A percentile compares a stretch with the other conserved stretches of the same genome.
These are phyloP conservation scores for Dothidotthia symphoricarpi DNA, from an alignment of 2,329 filamentous ascomycete species.

Conservation along the genomic window DNA sequence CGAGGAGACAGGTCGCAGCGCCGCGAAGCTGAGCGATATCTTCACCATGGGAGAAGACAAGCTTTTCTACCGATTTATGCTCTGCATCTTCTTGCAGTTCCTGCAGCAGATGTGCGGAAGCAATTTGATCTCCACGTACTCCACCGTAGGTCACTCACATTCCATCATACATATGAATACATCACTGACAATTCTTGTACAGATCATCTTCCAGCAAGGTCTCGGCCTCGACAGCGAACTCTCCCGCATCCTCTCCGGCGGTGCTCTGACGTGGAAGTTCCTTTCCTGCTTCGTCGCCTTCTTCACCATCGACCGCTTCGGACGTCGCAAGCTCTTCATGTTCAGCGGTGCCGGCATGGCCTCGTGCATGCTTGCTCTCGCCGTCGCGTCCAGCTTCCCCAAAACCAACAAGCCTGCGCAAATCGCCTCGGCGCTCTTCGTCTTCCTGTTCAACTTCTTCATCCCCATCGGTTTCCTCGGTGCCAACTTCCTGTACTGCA, in stretches of 20 bases:
- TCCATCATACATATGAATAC: too few species aligned
- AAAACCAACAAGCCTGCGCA: conserved; percentile 48
- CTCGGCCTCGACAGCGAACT: conserved; percentile 47
- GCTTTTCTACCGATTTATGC: conserved; percentile 60
- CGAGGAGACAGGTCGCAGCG: conserved; percentile 55
- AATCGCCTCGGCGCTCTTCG: conserved; percentile 55
- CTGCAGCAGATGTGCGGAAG: conserved; percentile 54
- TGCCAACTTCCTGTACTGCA: conserved; percentile 60
- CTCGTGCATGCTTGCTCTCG: conserved; percentile 55
- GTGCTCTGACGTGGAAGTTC: conserved; percentile 58
- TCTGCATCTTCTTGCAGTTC: conserved; percentile 53
- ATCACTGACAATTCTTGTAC: neutral
- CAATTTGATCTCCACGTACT: conserved; percentile 53
- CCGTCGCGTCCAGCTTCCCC: conserved; percentile 53
- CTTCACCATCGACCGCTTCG: conserved; percentile 69
- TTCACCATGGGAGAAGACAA: conserved; percentile 59
- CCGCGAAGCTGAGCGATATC: conserved; percentile 58
- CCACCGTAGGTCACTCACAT: conserved; percentile 48
- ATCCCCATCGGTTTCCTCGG: conserved; percentile 60
- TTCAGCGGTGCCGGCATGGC: conserved; percentile 55
- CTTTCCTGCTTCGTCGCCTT: conserved; percentile 62
- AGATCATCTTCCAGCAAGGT: conserved; percentile 47
- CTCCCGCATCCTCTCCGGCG: conserved; percentile 62
- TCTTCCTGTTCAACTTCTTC: conserved; percentile 62
- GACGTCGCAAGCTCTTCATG: conserved; percentile 59